Conservation (phyloP, 75 land plant genomes). For the Cunninghamia lanceolata region DNA sequence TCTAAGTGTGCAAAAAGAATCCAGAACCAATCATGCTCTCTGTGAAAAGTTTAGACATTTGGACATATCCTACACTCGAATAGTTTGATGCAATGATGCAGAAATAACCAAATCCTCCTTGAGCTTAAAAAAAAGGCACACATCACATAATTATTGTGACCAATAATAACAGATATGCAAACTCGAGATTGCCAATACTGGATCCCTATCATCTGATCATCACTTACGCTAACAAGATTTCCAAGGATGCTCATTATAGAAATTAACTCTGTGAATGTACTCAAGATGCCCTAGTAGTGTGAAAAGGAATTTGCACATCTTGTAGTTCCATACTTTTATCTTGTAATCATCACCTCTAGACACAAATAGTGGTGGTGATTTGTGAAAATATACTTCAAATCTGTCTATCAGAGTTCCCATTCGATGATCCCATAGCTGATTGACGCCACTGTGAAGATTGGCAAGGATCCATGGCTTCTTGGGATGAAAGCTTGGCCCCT, state of each 20-base stretch:
- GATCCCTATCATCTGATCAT: slow-evolving; percentile 77
- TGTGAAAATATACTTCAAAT: slow-evolving; percentile 83
- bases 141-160: slow-evolving; percentile 85
- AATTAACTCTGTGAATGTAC: slow-evolving; percentile 75
- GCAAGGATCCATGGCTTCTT: slow-evolving; percentile 79
- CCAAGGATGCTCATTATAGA: slow-evolving; percentile 78
- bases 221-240: slow-evolving; percentile 86
- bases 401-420: slow-evolving; percentile 82
- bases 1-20: too few relatives aligned
- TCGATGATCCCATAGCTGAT: slow-evolving; percentile 85
- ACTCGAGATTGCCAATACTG: slow-evolving; percentile 85
- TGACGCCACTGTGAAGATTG: slow-evolving; percentile 77
- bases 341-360: slow-evolving; percentile 86
- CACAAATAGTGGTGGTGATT: slow-evolving; percentile 72
- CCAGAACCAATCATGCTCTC: too few relatives aligned
- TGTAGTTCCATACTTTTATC: slow-evolving; percentile 80
- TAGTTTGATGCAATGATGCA: slow-evolving; percentile 66
- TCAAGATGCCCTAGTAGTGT: slow-evolving; percentile 78
- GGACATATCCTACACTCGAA: slow-evolving; percentile 74
- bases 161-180: slow-evolving; percentile 72
- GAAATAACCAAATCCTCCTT: slow-evolving; percentile 71
- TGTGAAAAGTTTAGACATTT: too few relatives aligned
- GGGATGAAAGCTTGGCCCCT: slow-evolving; percentile 72
- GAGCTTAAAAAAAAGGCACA: slow-evolving; percentile 75
- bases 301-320: slow-evolving; percentile 63